Evolutionary conservation across 257 asterid species (phyloP).

Genomic region (Vinca minor): DNA sequence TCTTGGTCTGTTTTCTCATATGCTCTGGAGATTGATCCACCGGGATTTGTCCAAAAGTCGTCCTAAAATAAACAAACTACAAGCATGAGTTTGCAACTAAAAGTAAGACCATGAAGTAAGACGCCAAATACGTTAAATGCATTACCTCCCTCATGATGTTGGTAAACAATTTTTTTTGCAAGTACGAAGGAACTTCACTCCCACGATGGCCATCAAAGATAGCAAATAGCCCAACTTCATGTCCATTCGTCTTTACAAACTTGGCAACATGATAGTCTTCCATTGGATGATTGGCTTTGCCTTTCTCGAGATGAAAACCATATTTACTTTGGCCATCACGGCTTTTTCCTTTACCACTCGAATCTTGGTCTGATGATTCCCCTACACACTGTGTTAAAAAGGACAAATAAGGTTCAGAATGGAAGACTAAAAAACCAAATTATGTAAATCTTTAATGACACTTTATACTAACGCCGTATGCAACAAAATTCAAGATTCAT

Average conservation of each 20-base stretch:
- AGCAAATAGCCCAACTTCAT: conserved; percentile 40
- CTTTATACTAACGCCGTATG: background rate
- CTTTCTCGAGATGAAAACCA: conserved; percentile 49
- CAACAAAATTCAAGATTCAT: too few relatives aligned
- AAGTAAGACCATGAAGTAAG: background rate
- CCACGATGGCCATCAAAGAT: conserved; percentile 43
- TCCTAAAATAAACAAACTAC: conserved; percentile 23
- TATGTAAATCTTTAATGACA: too few relatives aligned
- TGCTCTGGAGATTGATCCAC: conserved; percentile 27
- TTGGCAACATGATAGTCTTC: conserved; percentile 84
- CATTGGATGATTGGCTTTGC: conserved; percentile 72
- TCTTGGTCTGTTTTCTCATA: conserved; percentile 35
- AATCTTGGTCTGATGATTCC: conserved; percentile 18
- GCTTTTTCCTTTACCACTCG: conserved; percentile 35
- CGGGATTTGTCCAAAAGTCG: conserved; percentile 32
- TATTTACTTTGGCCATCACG: conserved; percentile 29
- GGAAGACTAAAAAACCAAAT: background rate
- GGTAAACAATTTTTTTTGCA: conserved; percentile 31
- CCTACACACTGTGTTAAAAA: conserved; percentile 27
- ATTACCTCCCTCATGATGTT: conserved; percentile 38
- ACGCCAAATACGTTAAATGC: background rate
- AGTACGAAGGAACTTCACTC: conserved; percentile 31
- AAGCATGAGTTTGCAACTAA: conserved; percentile 4
- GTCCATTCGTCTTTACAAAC: conserved; percentile 24
- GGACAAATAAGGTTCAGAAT: background rate